Base-by-base conservation (phyloP, 176 grass and related monocot species). In the Melocanna baccifera region DNA sequence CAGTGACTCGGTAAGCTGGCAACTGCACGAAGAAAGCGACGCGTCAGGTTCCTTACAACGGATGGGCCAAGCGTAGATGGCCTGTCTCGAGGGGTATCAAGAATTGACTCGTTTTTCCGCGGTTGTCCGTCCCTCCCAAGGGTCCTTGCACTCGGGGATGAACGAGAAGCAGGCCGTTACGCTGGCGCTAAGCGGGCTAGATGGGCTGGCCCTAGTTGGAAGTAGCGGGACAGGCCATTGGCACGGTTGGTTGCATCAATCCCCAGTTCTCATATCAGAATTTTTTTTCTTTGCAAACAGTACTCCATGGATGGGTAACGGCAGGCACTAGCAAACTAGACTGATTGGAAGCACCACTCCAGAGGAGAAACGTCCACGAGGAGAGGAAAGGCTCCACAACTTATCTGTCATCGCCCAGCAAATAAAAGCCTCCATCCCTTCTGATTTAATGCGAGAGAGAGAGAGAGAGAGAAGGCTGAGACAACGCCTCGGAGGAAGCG, bases 291-390 rank as follows among this genome's bases (percentile, higher is more conserved):
- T 22, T 56, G 19, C 19, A 48, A 30, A 50, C 3, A 26, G 14
- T 18, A 48, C 14, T 9, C 69, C 42, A 18, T 30, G 28, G 14
- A 18, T 0, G 41, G 66, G 52, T 62, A 72, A 45, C 42, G 32
- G 76, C 76, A 71, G 14, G 3, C 22, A 56, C 84, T 72, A 53
- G 55, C 29, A 15, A 80, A 2, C 41, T 42, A 42, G 41, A 42
- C 9, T 42, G 40, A 41, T 41, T 0, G 7, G 40, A 41, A 9
- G 7, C 8, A 9, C 12, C 55, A 4, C 11, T 55, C 56, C 32
- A 52, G 43, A 84, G 18, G n/a, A 62, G 26, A 86, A 86, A 65
- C 68, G 15, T 34, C 30, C 68, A 86, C 7, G 84, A 43, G 67
- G 15, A 86, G n/a, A n/a, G n/a, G n/a, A 56, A 22, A 34, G 43